These are phyloP conservation scores for Buxus sempervirens DNA, from an alignment of 164 flowering plant species.

Conservation along the genomic window DNA sequence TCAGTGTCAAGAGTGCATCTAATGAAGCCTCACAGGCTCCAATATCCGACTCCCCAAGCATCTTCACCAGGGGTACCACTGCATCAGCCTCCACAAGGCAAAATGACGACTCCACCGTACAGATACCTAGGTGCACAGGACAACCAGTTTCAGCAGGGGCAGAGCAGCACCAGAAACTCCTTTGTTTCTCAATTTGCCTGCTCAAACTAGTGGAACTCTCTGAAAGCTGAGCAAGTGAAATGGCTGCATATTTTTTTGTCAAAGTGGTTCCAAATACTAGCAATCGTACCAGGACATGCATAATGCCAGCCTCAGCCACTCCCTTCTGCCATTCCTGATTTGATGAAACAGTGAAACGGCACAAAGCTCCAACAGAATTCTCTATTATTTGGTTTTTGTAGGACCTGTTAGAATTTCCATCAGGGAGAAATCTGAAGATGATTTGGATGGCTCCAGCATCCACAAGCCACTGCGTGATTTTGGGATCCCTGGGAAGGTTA, in stretches of 20 bases:
- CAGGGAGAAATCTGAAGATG: constrained; percentile 25
- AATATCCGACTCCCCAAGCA: constrained; percentile 47
- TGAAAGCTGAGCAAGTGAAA: constrained; percentile 54
- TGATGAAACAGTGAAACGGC: constrained; percentile 45
- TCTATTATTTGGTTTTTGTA: constrained; percentile 35
- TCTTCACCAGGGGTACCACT: constrained; percentile 43
- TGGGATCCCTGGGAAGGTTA: constrained; percentile 39
- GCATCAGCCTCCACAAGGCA: constrained; percentile 70
- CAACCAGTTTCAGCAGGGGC: constrained; percentile 42
- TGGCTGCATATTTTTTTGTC: constrained; percentile 48
- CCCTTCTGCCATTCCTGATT: constrained; percentile 47
- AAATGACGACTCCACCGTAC: constrained; percentile 50
- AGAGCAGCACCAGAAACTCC: constrained; percentile 52
- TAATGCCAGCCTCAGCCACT: constrained; percentile 45
- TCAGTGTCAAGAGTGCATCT: constrained; percentile 50
- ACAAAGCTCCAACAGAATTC: constrained; percentile 51
- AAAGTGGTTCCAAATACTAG: constrained; percentile 42
- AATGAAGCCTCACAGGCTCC: constrained; percentile 48
- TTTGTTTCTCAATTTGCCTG: constrained; percentile 27
- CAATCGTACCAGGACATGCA: constrained; percentile 47
- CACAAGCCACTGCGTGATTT: constrained; percentile 53
- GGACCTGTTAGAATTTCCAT: constrained; percentile 21
- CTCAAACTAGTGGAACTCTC: constrained; percentile 38
- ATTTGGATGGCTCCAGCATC: constrained; percentile 42
- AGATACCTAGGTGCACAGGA: constrained; percentile 53